Conservation (phyloP, 2,329 filamentous ascomycete species). For the Exophiala aquamarina region DNA sequence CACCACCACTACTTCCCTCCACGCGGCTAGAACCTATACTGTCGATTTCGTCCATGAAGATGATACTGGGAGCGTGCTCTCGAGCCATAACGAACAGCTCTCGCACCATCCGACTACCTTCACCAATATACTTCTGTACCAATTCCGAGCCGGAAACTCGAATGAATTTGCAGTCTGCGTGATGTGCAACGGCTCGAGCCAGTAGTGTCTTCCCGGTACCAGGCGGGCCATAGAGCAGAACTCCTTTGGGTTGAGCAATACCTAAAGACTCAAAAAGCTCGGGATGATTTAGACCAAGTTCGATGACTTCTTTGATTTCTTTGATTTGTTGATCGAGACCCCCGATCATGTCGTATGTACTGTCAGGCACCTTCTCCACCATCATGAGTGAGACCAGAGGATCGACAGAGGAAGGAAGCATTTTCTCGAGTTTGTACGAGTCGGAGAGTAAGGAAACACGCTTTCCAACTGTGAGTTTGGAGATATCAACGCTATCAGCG, state of each 20-base stretch:
- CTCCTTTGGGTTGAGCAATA: constrained; percentile 97
- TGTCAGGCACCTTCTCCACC: constrained; percentile 99
- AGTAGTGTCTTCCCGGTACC: constrained; percentile 96
- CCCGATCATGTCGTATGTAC: constrained; percentile 99
- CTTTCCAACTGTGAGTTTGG: constrained; percentile 95
- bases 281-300: constrained; percentile 95
- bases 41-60: constrained; percentile 99
- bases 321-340: constrained; percentile 99
- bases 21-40: constrained; percentile 97
- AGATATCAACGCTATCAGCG: constrained; percentile 87
- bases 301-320: constrained; percentile 99
- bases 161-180: constrained; percentile 99
- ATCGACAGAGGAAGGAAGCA: constrained; percentile 96
- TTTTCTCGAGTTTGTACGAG: constrained; percentile 98
- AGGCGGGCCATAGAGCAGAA: constrained; percentile 91
- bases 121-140: constrained; percentile 99
- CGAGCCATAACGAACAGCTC: constrained; percentile 99
- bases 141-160: constrained; percentile 93
- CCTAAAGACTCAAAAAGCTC: constrained; percentile 99
- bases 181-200: constrained; percentile 92
- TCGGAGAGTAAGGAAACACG: constrained; percentile 95
- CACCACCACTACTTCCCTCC: constrained; percentile 90
- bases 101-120: constrained; percentile 96
- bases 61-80: constrained; percentile 96
- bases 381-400: constrained; percentile 99